Evolutionary conservation across 140 eudicot genomes (phyloP), one percentile per base, ranked within the genome.

Genomic region (Erigeron philadelphicus): DNA sequence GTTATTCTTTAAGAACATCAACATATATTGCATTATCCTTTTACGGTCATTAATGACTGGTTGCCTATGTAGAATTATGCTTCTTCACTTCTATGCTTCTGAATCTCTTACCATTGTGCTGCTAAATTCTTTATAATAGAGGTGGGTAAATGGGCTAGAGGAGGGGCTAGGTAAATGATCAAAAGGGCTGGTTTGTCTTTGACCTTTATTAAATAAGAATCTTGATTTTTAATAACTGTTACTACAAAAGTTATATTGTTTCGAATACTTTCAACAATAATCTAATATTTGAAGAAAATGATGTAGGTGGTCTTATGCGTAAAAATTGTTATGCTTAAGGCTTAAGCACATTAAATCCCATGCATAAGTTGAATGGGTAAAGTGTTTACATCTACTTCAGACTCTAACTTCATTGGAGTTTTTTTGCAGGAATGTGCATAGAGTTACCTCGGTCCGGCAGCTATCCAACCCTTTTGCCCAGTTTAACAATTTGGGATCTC

Each of bases 381-480:
- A 53, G 1, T 53, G 59, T n/a, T 21, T 53, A 16, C 62, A 6
- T 21, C n/a, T 56, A 4, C 7, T 19, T n/a, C 16, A 53, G 38
- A 25, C 55, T 23, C 10, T 19, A 8, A 47, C 1, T 15, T 9
- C 50, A 23, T 64, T 52, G 47, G 44, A 40, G 10, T 40, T 50
- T 52, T 12, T 12, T 67, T 74, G 31, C 78, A 89, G 98, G 83
- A 87, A 70, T 77, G 68, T 87, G 7, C 78, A 83, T 67, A 83
- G 92, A 76, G 82, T 76, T 50, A 46, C 80, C 71, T 83, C 96
- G 13, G 72, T 84, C 40, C 90, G 96, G 31, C 96, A 93, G 61
- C 90, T 93, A 50, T 93, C 98, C 50, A 93, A 61, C 85, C 84
- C 67, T 66, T 89, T 93, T 70, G 80, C 96, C 6, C 98, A 93